Conservation (phyloP, 2,329 filamentous ascomycete species). For the Paraphaeosphaeria sporulosa region DNA sequence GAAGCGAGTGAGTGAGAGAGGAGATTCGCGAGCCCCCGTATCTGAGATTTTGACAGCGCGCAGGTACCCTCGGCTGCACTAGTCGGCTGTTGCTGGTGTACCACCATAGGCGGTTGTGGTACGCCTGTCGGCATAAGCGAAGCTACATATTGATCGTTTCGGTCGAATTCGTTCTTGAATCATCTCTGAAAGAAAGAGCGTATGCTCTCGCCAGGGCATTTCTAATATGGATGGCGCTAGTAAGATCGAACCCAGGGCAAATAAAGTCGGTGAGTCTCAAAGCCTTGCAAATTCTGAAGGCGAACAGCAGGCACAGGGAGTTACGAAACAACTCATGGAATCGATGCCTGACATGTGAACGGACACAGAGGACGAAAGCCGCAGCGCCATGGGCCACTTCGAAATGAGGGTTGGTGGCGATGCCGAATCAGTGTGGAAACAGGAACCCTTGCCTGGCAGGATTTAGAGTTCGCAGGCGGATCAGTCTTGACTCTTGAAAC, state of each 20-base stretch:
- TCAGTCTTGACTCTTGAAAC: conserved; percentile 10
- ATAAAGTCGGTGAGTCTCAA: conserved; percentile 6
- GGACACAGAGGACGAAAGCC: background rate
- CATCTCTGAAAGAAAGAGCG: background rate
- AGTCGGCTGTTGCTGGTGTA: background rate
- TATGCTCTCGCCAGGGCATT: background rate
- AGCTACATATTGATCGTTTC: background rate
- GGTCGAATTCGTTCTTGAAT: background rate
- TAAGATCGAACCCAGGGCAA: background rate
- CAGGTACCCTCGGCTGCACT: background rate
- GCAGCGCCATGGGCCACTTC: background rate
- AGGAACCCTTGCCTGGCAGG: background rate
- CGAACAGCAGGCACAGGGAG: background rate
- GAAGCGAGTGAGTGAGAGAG: background rate
- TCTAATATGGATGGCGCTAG: background rate
- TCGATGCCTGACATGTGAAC: conserved; percentile 1
- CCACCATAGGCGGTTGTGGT: background rate
- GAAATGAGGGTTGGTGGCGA: background rate
- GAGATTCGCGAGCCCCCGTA: conserved; percentile 9
- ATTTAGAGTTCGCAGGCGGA: conserved; percentile 1
- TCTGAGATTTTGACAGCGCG: background rate
- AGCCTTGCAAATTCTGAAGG: background rate
- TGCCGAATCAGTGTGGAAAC: background rate
- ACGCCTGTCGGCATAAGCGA: background rate
- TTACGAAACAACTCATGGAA: background rate